Base-by-base conservation (phyloP, 345 rosid species). In the Mallotus nudiflorus region DNA sequence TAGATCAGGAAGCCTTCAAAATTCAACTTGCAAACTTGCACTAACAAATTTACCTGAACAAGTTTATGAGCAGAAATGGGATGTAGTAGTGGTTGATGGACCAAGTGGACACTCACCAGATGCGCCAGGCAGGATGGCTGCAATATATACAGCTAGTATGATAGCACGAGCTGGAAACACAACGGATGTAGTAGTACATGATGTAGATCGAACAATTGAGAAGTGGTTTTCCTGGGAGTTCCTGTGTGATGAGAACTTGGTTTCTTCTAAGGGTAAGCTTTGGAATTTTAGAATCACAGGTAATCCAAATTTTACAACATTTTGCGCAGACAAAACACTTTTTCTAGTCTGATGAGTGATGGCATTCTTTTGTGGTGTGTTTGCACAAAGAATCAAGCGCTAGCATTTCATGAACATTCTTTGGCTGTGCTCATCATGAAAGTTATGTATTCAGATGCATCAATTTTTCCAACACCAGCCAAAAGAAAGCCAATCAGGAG, bases 201-300 rank as follows among this genome's bases (percentile, higher is more conserved):
- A 91, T 37, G 78, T 84, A 66, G 82, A 90, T 75, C 83, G 93
- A 53, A 95, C 87, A 2, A 84, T 80, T 60, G 97, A 95, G 83
- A 91, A 82, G 79, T 95, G 97, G 95, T 84, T 90, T 81, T 91
- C 97, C 19, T 84, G 92, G 97, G 97, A 95, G 42, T 92, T 95
- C 70, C 80, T 92, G 25, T 90, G 92, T 40, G 92, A 89, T 56
- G 93, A 87, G 67, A 92, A 95, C 82, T 75, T 87, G 74, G 83
- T 87, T 77, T 85, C 89, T 62, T 82, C 93, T 4, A 91, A 86
- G 78, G 97, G 97, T 33, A 82, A 75, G 70, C 69, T 88, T 45
- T 91, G 97, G 97, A 81, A 78, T 62, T 91, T 86, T 70, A 77
- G 74, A 81, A 77, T 95, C 72, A 56, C 55, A 4, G 80, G 75